Base-by-base conservation (phyloP, 192 early-diverging fungal genomes). In the Funneliformis mosseae region DNA sequence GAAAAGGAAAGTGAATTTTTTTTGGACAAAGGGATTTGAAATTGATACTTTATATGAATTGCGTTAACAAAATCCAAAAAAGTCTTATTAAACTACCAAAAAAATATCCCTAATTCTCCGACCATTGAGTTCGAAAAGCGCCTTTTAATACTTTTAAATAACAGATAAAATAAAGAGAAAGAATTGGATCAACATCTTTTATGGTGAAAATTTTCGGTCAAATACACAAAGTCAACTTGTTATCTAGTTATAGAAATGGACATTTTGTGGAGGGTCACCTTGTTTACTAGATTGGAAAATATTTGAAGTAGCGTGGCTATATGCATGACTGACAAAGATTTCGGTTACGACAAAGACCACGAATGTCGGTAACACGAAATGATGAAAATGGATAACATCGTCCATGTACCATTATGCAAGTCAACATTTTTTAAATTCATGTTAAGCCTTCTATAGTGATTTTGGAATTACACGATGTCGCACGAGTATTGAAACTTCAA, bases 241-340 rank as follows among this genome's bases (percentile, higher is more conserved):
- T 70, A 42, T 42, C 68, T 41, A 42, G 28, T 64, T 64, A 27
- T 41, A 41, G 68, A 41, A 41, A 70, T 43, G 39, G 8, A 41
- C 64, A 27, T 67, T n/a, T 67, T 33, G 12, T 55, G 50, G 16
- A 55, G 6, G 50, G 21, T 21, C 50, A 55, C 1, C 50, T 66
- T 66, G 63, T 66, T 66, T 66, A 66, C 63, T 66, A 66, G 63
- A 66, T 66, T 66, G 63, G 63, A 66, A 66, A 66, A 66, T 10
- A 66, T 3, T 33, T 66, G 27, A 21, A 16, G 63, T 14, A 64
- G 63, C 63, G 28, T 66, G 27, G 12, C 27, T 33, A 66, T 18
- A 9, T 59, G 3, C 4, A 59, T 59, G 55, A 21, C 12, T 18
- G 55, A 28, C 23, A 33, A 25, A 28, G 28, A 66, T 21, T 23